Evolutionary conservation across 2,329 filamentous ascomycete species (phyloP), one percentile per base, ranked within the genome.

Genomic region (Xylaria sp.): DNA sequence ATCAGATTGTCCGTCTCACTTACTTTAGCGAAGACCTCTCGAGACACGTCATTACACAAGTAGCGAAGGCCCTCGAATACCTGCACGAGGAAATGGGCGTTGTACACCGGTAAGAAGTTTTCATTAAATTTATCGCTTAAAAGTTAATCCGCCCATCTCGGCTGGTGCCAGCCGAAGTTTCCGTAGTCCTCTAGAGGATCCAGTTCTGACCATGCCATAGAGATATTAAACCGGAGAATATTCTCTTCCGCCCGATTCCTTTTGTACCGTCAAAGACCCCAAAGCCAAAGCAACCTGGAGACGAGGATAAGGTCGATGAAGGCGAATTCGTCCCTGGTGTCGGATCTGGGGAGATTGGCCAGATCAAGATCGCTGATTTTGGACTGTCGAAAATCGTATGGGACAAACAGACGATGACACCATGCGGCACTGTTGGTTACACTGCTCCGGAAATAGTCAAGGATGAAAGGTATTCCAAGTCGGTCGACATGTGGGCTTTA

Each of bases 401-500:
- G 96, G 96, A 98, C 76, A 96, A 90, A 74, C 93, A 97, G 78
- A 99, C 96, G 9, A 98, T 98, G 93, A 99, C 96, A 2, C 96
- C 96, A n/a, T 99, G 96, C 79, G 96, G 96, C 66, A 99, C 96
- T 0, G 96, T 98, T 65, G 96, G 96, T 51, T 99, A 99, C 82
- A 98, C 96, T 3, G 96, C 96, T 3, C 96, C 96, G 7, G 96
- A 99, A 79, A 99, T 99, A 71, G 96, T 99, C 79, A 98, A 98
- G 82, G 96, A 99, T 81, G 96, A 99, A 82, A 90, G 94, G 24
- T 99, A 99, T 81, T 98, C 95, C 45, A 99, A 98, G 85, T 97
- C 93, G 60, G 96, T 99, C 54, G 96, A 99, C 78, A 99, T 99
- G 96, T 99, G 96, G 96, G 96, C 96, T 3, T 82, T 99, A 36